Evolutionary conservation across 2,329 filamentous ascomycete genomes (phyloP), one percentile per base, ranked within the genome.

Genomic region (Orbilia blumenaviensis): DNA sequence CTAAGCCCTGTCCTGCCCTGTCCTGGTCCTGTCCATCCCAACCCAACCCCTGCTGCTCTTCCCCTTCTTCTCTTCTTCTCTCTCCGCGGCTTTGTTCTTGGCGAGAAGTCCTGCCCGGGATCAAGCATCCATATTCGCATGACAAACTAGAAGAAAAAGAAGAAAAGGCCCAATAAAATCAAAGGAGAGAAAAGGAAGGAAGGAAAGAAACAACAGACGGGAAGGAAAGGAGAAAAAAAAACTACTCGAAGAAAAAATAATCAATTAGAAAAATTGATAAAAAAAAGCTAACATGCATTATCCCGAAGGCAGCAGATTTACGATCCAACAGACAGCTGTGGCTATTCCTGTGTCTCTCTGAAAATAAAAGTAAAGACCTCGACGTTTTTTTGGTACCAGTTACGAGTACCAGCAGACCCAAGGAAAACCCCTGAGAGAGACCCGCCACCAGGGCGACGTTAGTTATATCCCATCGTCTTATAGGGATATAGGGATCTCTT

Each of bases 31-130:
- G n/a, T n/a, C n/a, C n/a, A n/a, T n/a, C n/a, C n/a, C n/a, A n/a
- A n/a, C n/a, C n/a, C n/a, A n/a, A n/a, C 64, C 61, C 63, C 72
- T 68, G 63, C 52, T 42, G 58, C 66, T 73, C 68, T 62, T 32
- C 14, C 52, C 2, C 32, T 38, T 56, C 50, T 38, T 56, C 52
- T 23, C 27, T 56, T 32, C 66, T 56, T 32, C 25, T 56, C 52
- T 23, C 27, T 56, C 52, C 66, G 60, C 25, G 44, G 38, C 32
- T 60, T 71, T 66, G 36, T 50, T 9, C 66, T 77, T 75, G 66
- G 71, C 71, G 71, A 64, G 48, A 34, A 44, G 34, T 44, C 54
- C 44, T 23, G 72, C 61, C 48, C 18, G 50, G 48, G 60, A 66
- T 69, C 56, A 38, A 68, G 58, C 63, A 68, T 50, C 58, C 3